These are phyloP conservation scores for Coelastrella sp. DNA, from an alignment of 139 green algal species.

Conservation along the genomic window DNA sequence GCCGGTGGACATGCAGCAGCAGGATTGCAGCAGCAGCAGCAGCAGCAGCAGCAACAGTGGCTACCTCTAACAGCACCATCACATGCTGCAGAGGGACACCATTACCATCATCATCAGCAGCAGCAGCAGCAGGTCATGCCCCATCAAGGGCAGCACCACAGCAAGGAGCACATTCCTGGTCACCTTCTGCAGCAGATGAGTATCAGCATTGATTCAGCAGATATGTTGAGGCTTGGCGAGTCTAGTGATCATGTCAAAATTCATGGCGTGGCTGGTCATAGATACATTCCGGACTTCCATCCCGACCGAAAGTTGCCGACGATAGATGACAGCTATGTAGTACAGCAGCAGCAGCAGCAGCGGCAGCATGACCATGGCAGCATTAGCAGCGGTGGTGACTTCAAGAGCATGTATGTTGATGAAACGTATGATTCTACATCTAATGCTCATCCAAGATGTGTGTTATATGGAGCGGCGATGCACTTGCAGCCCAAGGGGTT, in stretches of 20 bases:
- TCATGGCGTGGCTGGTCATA: no score
- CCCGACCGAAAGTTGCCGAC: no score
- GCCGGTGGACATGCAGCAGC: no score
- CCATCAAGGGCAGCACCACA: no score
- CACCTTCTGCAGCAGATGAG: constrained; percentile 29
- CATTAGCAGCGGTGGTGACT: neutral
- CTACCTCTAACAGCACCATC: no score
- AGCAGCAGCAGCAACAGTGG: no score
- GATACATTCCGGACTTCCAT: no score
- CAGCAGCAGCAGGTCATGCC: no score
- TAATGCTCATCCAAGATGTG: neutral
- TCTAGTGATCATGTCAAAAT: no score
- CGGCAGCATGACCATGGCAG: neutral
- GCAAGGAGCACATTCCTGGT: neutral
- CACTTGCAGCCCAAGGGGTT: neutral
- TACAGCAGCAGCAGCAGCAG: neutral
- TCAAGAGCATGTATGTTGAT: neutral
- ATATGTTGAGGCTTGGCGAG: neutral
- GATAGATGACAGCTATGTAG: neutral
- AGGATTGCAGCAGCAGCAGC: no score
- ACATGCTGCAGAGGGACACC: no score
- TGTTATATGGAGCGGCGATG: neutral
- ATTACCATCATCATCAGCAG: no score
- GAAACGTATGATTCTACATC: neutral
- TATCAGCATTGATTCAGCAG: neutral